phyloP scores from a whole-genome alignment of 2,329 filamentous ascomycete species.

The Colletotrichum tofieldiae region DNA sequence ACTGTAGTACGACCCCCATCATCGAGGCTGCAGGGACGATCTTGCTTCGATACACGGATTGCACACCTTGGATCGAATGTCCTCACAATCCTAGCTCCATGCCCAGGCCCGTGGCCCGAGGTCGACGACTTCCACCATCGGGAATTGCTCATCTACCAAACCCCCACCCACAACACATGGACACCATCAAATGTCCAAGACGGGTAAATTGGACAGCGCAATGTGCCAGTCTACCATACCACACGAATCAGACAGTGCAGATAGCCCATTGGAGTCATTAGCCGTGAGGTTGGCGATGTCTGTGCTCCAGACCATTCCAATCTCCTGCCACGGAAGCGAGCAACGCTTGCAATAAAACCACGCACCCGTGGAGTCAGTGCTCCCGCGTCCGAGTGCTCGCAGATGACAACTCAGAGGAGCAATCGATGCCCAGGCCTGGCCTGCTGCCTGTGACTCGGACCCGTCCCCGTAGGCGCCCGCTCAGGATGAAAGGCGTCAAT shows the following conservation, averaged over 20 bases:
- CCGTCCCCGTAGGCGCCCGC: slow-evolving; percentile 1
- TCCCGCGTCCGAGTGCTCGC: slow-evolving; percentile 18
- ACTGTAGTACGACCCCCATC: background rate
- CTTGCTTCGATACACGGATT: background rate
- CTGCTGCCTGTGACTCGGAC: slow-evolving; percentile 3
- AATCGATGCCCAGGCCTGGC: slow-evolving; percentile 1
- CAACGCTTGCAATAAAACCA: background rate
- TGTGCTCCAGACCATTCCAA: background rate
- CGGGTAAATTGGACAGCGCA: background rate
- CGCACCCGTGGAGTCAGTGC: slow-evolving; percentile 25
- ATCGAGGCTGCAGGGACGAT: background rate
- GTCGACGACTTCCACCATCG: background rate
- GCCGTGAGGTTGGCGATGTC: background rate
- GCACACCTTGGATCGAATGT: background rate
- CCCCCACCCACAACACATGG: background rate
- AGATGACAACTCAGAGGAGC: slow-evolving; percentile 23
- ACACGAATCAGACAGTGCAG: background rate
- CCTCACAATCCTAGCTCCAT: background rate
- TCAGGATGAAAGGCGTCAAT: slow-evolving; percentile 1
- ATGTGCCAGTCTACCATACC: background rate
- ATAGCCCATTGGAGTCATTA: background rate
- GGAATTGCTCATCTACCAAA: background rate
- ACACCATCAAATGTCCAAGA: background rate
- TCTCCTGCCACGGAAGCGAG: background rate
- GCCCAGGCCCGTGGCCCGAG: no score